Evolutionary conservation across 495 filamentous ascomycete species (phyloP), one percentile per base, ranked within the genome.

Genomic region (Tuber brumale): DNA sequence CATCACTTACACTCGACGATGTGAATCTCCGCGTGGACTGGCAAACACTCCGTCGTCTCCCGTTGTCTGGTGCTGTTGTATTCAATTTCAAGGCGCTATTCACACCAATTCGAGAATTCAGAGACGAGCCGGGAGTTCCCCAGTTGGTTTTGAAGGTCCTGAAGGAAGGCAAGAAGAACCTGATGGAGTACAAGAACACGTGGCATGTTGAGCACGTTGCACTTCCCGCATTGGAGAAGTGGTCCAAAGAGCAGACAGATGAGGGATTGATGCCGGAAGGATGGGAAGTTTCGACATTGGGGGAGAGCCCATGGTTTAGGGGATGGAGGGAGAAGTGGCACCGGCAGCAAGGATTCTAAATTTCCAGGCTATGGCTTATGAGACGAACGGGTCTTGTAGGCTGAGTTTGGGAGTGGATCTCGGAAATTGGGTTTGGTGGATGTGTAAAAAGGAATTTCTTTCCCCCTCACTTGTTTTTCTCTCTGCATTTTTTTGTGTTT

Each of bases 51-150:
- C 89, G 94, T 19, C 88, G 94, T 41, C 85, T 97, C 1, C 94
- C 94, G 3, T 84, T 97, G 7, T 92, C 90, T 0, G 92, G 88
- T 0, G 90, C 87, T 0, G 85, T 97, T 14, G 88, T 93, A 3
- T 97, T 97, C 85, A 97, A 97, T 82, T 97, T 94, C 89, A 97
- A 95, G 82, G 94, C 91, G 0, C 83, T 97, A 0, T 97, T 97
- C 85, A 95, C 93, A 3, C 91, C 92, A 0, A 83, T 97, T 0
- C 82, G 85, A 27, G 90, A 92, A 79, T 90, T 97, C 76, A 85
- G 90, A 0, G 88, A 92, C 70, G 94, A 97, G 81, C 88, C 91
- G 31, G 91, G 89, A 61, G 85, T 97, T 3, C 94, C 94, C 0
- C 87, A 87, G 23, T 83, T 97, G 39, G 46, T 94, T 37, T 81